phyloP scores from a whole-genome alignment of 2,329 filamentous ascomycete species.

The Triangularia setosa region DNA sequence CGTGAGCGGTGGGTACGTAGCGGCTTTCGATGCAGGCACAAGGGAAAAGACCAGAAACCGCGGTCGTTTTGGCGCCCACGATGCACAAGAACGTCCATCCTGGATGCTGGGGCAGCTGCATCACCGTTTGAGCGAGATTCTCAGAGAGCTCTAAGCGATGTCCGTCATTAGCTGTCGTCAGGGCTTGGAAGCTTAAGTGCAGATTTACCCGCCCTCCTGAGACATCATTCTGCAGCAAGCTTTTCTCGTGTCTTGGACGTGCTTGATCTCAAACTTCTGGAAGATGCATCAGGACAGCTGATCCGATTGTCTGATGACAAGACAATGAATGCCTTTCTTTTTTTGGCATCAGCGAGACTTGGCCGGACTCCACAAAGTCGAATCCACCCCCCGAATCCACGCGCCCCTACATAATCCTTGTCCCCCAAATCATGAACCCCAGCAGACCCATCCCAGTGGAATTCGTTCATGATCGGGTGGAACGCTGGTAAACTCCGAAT shows the following conservation, averaged over 20 bases:
- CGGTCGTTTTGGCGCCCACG: not conserved
- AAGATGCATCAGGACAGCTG: not conserved
- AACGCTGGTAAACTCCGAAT: not conserved
- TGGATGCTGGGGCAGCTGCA: not conserved
- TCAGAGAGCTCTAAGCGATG: not conserved
- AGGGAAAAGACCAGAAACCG: not conserved
- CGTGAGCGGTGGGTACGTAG: no score
- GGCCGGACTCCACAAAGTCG: not conserved
- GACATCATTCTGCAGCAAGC: not conserved
- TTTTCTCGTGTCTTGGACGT: not conserved
- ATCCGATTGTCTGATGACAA: not conserved
- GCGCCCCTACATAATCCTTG: not conserved
- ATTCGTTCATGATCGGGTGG: not conserved
- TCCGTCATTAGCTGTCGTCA: not conserved
- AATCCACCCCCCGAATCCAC: not conserved
- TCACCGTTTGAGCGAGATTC: not conserved
- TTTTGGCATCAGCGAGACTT: not conserved
- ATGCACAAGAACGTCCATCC: not conserved
- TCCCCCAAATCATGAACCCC: not conserved
- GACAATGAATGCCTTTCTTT: not conserved
- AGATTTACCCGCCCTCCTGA: not conserved
- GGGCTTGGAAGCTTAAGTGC: not conserved
- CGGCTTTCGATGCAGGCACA: not conserved
- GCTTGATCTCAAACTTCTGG: not conserved
- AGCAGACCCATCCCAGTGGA: not conserved